Percentiles rank a stretch among this genome's conserved stretches.
phyloP scores from a whole-genome alignment of 2,329 filamentous ascomycete species.

The Aspergillus fijiensis region DNA sequence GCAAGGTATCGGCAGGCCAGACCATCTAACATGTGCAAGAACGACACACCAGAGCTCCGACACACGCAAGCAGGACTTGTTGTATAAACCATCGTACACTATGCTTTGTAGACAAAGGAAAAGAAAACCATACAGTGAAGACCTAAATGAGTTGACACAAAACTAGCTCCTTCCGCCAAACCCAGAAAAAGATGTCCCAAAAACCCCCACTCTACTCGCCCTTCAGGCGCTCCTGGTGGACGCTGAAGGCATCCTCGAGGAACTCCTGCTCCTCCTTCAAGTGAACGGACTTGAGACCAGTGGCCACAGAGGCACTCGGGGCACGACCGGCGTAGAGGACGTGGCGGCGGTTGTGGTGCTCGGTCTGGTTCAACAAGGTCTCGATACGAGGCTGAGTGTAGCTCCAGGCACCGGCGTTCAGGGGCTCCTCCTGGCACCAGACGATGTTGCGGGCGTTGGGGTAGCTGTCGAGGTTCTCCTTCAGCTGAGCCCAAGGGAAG shows the following conservation, averaged over 20 bases:
- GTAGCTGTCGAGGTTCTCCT: constrained; percentile 95
- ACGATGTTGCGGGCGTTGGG: constrained; percentile 97
- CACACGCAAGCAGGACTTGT: constrained; percentile 23
- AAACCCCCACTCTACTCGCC: constrained; percentile 52
- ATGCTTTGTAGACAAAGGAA: constrained; percentile 21
- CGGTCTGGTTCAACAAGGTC: constrained; percentile 88
- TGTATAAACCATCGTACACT: constrained; percentile 12
- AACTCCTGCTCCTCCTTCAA: constrained; percentile 90
- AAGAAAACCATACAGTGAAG: constrained; percentile 30
- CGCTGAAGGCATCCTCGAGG: constrained; percentile 62
- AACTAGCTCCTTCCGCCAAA: constrained; percentile 25
- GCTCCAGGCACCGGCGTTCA: constrained; percentile 95
- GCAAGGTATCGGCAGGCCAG: constrained; percentile 31
- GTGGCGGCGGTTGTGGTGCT: constrained; percentile 88
- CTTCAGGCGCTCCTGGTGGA: constrained; percentile 66
- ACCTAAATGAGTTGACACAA: constrained; percentile 26
- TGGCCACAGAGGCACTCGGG: constrained; percentile 90
- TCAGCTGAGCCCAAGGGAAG: constrained; percentile 96
- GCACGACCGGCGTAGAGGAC: constrained; percentile 96
- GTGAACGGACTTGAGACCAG: constrained; percentile 84
- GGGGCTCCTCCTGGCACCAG: constrained; percentile 95
- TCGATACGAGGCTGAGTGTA: constrained; percentile 97
- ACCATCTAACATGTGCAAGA: constrained; percentile 15
- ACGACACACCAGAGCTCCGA: constrained; percentile 23
- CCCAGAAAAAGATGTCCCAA: constrained; percentile 21